phyloP scores from a whole-genome alignment of 2,329 filamentous ascomycete genomes.

The Decorospora gaudefroyi region DNA sequence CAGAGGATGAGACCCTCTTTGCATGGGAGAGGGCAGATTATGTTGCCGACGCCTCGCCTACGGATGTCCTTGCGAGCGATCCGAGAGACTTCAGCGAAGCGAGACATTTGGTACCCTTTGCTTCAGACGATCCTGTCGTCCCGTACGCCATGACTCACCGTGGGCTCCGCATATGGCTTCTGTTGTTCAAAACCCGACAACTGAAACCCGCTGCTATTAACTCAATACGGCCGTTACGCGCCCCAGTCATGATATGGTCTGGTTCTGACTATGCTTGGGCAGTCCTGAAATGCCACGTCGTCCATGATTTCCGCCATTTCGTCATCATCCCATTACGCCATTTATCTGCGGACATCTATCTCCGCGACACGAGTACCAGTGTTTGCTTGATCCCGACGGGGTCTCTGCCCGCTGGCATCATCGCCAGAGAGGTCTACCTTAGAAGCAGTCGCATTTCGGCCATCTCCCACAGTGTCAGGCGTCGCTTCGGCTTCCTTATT shows the following conservation, averaged over 20 bases:
- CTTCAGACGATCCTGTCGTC: conserved; percentile 9
- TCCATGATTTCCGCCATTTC: neutral
- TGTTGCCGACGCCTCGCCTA: neutral
- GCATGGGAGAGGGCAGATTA: conserved; percentile 20
- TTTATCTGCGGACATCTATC: conserved; percentile 7
- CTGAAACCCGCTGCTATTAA: neutral
- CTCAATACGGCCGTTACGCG: conserved; percentile 3
- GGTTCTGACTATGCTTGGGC: neutral
- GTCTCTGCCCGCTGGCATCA: neutral
- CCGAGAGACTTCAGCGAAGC: conserved; percentile 18
- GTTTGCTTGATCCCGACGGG: conserved; percentile 3
- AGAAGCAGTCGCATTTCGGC: conserved; percentile 10
- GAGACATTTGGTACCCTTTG: conserved; percentile 10
- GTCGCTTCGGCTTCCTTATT: conserved; percentile 19
- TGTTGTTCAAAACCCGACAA: conserved; percentile 1
- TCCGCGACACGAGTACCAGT: conserved; percentile 9
- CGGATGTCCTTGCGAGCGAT: conserved; percentile 15
- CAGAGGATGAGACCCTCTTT: conserved; percentile 26
- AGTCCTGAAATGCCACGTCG: neutral
- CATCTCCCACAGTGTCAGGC: conserved; percentile 7
- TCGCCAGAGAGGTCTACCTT: conserved; percentile 16
- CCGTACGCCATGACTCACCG: conserved; percentile 22
- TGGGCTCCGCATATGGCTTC: conserved; percentile 17
- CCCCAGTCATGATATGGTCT: neutral
- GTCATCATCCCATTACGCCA: neutral